phyloP scores from a whole-genome alignment of 2,329 filamentous ascomycete genomes.

The Diplodia mutila region DNA sequence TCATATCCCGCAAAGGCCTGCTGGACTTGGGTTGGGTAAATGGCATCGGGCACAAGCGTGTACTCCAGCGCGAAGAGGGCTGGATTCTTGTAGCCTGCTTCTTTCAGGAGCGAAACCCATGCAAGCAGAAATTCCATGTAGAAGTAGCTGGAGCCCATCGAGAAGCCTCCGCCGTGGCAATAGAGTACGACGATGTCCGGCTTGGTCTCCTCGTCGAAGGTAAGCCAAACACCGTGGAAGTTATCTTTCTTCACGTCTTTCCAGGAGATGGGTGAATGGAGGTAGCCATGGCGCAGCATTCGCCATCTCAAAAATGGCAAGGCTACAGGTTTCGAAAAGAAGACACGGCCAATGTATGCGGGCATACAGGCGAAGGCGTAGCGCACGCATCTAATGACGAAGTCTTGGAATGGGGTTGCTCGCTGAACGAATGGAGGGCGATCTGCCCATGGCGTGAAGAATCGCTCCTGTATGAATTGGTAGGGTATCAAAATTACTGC shows the following conservation, averaged over 20 bases:
- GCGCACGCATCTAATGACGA: conserved; percentile 75
- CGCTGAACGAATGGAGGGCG: conserved; percentile 67
- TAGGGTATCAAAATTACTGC: conserved; percentile 63
- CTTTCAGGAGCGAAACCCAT: conserved; percentile 68
- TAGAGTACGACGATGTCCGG: conserved; percentile 84
- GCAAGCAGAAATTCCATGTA: conserved; percentile 82
- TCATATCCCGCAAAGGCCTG: conserved; percentile 73
- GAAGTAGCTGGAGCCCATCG: conserved; percentile 80
- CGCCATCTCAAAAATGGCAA: conserved; percentile 76
- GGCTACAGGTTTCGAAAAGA: conserved; percentile 75
- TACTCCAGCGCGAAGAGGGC: conserved; percentile 81
- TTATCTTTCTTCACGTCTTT: conserved; percentile 58
- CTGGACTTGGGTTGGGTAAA: conserved; percentile 73
- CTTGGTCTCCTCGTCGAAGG: conserved; percentile 59
- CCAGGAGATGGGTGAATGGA: conserved; percentile 67
- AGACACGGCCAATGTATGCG: conserved; percentile 69
- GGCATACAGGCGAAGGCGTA: conserved; percentile 77
- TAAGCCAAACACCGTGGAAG: conserved; percentile 72
- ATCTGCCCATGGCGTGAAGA: conserved; percentile 50
- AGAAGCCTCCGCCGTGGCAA: conserved; percentile 80
- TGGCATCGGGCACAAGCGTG: conserved; percentile 73
- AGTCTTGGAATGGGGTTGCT: conserved; percentile 74
- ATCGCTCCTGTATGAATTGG: conserved; percentile 62
- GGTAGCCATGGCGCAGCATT: conserved; percentile 72
- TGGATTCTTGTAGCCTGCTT: conserved; percentile 71